Percentiles rank a stretch among this genome's conserved stretches.
These are phyloP conservation scores for Pyrus hybrid DNA, from an alignment of 331 rosid species.

Conservation along the genomic window DNA sequence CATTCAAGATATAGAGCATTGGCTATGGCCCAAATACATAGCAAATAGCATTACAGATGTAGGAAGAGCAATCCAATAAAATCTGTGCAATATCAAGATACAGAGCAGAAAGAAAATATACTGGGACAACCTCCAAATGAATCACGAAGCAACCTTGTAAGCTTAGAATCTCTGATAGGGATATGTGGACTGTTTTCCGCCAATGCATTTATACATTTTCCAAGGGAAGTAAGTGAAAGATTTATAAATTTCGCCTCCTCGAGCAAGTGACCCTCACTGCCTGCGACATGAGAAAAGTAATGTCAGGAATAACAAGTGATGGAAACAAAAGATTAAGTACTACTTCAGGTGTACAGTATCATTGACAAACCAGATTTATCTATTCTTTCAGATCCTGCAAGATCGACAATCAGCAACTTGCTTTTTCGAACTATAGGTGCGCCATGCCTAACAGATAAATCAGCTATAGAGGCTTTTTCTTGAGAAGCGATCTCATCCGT, in stretches of 20 bases:
- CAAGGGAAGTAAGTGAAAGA: constrained; percentile 70
- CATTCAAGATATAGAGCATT: not conserved
- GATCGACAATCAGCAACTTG: constrained; percentile 69
- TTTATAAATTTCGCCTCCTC: constrained; percentile 74
- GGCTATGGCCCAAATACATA: not conserved
- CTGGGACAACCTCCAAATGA: constrained; percentile 59
- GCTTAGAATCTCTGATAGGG: constrained; percentile 71
- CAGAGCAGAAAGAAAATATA: not conserved
- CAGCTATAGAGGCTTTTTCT: constrained; percentile 16
- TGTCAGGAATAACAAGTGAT: not conserved
- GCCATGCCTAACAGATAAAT: constrained; percentile 18
- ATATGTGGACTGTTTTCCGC: constrained; percentile 64
- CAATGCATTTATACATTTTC: constrained; percentile 75
- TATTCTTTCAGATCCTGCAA: constrained; percentile 73
- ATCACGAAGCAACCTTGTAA: constrained; percentile 71
- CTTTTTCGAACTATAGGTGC: constrained; percentile 50
- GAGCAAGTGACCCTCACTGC: constrained; percentile 64
- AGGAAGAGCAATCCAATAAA: not conserved
- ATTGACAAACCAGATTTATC: constrained; percentile 58
- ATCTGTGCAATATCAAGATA: not conserved
- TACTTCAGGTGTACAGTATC: not conserved
- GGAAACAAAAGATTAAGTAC: not conserved
- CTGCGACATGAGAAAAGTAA: constrained; percentile 25
- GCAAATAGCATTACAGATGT: not conserved
- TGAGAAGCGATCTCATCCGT: constrained; percentile 23